phyloP scores from a whole-genome alignment of 2,329 filamentous ascomycete species.

The Phialophora macrospora region DNA sequence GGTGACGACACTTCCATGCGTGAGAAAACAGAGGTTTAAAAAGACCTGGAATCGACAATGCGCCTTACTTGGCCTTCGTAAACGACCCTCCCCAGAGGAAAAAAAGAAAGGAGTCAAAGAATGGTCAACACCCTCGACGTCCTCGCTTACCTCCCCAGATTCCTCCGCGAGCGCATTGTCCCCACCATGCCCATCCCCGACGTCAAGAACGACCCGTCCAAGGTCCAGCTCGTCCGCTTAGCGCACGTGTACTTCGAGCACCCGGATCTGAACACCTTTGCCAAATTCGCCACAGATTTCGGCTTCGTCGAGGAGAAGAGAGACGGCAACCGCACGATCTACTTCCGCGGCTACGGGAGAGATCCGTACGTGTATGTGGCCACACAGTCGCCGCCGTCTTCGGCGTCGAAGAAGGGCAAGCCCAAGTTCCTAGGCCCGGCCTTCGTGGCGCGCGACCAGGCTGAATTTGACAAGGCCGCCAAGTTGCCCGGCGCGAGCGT shows the following conservation, averaged over 20 bases:
- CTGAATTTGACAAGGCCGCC: slow-evolving; percentile 60
- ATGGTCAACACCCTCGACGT: slow-evolving; percentile 15
- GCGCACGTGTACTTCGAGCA: slow-evolving; percentile 43
- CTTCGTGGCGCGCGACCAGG: slow-evolving; percentile 62
- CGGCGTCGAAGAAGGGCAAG: slow-evolving; percentile 43
- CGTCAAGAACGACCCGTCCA: slow-evolving; percentile 32
- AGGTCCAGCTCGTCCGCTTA: slow-evolving; percentile 40
- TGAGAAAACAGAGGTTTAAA: neutral
- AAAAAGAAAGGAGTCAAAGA: neutral
- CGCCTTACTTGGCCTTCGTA: neutral
- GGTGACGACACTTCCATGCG: too few relatives aligned
- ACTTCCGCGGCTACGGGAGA: slow-evolving; percentile 65
- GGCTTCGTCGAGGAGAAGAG: slow-evolving; percentile 40
- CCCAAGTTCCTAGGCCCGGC: slow-evolving; percentile 62
- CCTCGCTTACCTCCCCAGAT: slow-evolving; percentile 28
- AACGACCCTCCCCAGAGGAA: too few relatives aligned
- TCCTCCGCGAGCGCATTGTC: slow-evolving; percentile 33
- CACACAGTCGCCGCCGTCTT: slow-evolving; percentile 55
- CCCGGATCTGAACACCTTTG: slow-evolving; percentile 38
- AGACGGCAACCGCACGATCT: slow-evolving; percentile 52
- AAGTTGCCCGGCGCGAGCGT: slow-evolving; percentile 58
- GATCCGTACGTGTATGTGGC: slow-evolving; percentile 66
- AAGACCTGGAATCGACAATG: neutral
- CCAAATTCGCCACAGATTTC: slow-evolving; percentile 43
- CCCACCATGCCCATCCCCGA: slow-evolving; percentile 32